phyloP scores from a whole-genome alignment of 2,329 filamentous ascomycete genomes.

The Fusarium citri region DNA sequence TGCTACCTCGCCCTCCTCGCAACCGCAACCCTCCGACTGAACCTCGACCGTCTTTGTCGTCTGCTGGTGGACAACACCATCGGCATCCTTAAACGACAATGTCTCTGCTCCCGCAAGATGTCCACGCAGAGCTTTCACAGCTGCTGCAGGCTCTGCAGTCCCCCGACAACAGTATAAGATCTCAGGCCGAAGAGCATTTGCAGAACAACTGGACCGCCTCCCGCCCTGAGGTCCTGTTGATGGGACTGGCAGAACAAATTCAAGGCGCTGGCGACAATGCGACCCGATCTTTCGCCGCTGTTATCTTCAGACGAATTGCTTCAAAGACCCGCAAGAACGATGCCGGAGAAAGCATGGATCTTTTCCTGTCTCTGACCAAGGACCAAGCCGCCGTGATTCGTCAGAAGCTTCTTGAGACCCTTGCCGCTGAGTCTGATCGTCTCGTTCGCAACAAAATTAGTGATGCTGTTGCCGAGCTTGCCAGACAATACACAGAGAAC shows the following conservation, averaged over 20 bases:
- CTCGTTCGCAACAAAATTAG: constrained; percentile 93
- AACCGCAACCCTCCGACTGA: constrained; percentile 19
- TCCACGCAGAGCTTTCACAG: constrained; percentile 85
- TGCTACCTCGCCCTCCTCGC: constrained; percentile 8
- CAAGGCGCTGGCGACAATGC: constrained; percentile 78
- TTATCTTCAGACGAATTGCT: constrained; percentile 93
- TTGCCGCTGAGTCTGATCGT: constrained; percentile 78
- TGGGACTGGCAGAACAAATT: constrained; percentile 94
- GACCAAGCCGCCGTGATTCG: constrained; percentile 83
- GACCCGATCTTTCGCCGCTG: constrained; percentile 90
- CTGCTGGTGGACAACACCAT: constrained; percentile 49
- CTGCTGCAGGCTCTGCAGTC: constrained; percentile 90
- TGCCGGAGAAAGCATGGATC: constrained; percentile 78
- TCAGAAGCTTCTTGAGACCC: constrained; percentile 82
- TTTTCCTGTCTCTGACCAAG: constrained; percentile 82
- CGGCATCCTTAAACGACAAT: constrained; percentile 60
- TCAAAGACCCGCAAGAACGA: constrained; percentile 86
- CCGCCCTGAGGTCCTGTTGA: constrained; percentile 87
- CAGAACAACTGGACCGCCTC: constrained; percentile 88
- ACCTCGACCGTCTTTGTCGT: constrained; percentile 32
- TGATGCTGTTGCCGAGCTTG: constrained; percentile 96
- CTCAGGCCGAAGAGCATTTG: constrained; percentile 89
- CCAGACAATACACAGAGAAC: constrained; percentile 92
- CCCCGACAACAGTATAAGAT: constrained; percentile 85
- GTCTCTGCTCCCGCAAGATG: constrained; percentile 87